These are phyloP conservation scores for Acrocalymma vagum DNA, from an alignment of 2,329 filamentous ascomycete species.

Conservation along the genomic window DNA sequence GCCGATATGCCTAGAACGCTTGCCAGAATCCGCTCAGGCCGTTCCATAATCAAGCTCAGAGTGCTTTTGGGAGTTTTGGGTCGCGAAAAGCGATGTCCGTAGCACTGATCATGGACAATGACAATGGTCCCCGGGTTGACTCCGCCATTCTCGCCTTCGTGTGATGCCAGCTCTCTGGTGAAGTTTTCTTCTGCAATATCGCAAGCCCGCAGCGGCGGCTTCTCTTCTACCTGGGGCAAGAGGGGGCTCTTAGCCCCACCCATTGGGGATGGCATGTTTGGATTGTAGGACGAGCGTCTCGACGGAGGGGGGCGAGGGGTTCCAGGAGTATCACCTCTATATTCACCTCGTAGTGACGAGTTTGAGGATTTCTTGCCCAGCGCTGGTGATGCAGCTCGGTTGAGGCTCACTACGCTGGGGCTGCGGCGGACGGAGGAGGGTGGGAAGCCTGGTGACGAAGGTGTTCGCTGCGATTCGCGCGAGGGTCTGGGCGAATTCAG, in stretches of 20 bases:
- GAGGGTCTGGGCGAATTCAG: slow-evolving; percentile 31
- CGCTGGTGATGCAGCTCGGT: slow-evolving; percentile 52
- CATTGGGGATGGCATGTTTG: slow-evolving; percentile 49
- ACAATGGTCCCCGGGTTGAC: slow-evolving; percentile 72
- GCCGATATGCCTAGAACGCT: slow-evolving; percentile 81
- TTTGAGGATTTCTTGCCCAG: slow-evolving; percentile 53
- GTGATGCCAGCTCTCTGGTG: slow-evolving; percentile 70
- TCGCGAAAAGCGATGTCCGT: slow-evolving; percentile 89
- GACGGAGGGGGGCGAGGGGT: slow-evolving; percentile 47
- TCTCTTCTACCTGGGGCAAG: slow-evolving; percentile 46
- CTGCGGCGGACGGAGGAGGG: slow-evolving; percentile 50
- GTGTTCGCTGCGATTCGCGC: slow-evolving; percentile 26
- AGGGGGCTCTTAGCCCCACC: slow-evolving; percentile 51
- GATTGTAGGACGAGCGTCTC: slow-evolving; percentile 55
- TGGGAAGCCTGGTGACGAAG: slow-evolving; percentile 37
- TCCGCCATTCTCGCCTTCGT: slow-evolving; percentile 58
- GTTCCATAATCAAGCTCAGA: slow-evolving; percentile 86
- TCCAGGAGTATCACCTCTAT: slow-evolving; percentile 49
- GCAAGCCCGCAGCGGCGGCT: slow-evolving; percentile 58
- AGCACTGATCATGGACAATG: slow-evolving; percentile 91
- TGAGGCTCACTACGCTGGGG: slow-evolving; percentile 52
- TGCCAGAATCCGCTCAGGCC: slow-evolving; percentile 89
- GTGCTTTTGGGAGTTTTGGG: slow-evolving; percentile 77
- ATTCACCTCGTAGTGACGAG: slow-evolving; percentile 52
- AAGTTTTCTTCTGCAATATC: slow-evolving; percentile 75